Conservation (phyloP, 768 basidiomycete genomes). For the Trametes meyenii region DNA sequence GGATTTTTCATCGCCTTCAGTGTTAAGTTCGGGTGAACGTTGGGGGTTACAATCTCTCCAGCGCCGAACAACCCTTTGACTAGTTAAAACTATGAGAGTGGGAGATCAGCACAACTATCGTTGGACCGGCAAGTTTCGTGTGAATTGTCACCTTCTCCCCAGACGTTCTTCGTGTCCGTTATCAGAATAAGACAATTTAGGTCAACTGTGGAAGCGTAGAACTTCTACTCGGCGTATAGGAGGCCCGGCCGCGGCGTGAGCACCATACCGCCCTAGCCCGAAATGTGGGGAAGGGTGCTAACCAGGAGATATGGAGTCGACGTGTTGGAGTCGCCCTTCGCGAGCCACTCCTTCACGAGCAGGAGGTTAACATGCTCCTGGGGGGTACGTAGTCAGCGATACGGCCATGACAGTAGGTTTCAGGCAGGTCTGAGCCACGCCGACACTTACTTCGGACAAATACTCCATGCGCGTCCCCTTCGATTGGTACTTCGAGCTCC, state of each 20-base stretch:
- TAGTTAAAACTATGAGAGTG: conserved; percentile 1
- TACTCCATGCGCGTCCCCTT: conserved; percentile 19
- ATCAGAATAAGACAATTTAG: conserved; percentile 61
- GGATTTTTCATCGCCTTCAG: conserved; percentile 52
- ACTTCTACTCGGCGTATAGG: conserved; percentile 54
- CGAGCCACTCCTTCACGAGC: conserved; percentile 73
- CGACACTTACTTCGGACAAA: conserved; percentile 35
- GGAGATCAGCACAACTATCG: neutral
- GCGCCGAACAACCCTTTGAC: conserved; percentile 62
- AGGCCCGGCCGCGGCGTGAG: neutral
- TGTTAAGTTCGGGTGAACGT: conserved; percentile 30
- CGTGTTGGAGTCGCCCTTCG: conserved; percentile 59
- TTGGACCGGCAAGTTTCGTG: neutral
- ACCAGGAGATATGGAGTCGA: conserved; percentile 77
- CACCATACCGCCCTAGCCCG: neutral
- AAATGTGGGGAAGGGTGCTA: conserved; percentile 35
- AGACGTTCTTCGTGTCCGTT: conserved; percentile 75
- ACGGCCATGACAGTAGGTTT: neutral
- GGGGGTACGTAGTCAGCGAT: neutral
- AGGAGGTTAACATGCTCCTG: conserved; percentile 62
- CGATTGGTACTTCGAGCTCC: conserved; percentile 12
- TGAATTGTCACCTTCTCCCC: conserved; percentile 64
- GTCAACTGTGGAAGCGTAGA: conserved; percentile 57
- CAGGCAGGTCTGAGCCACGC: conserved; percentile 34
- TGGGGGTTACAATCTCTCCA: conserved; percentile 65